phyloP scores from a whole-genome alignment of 1,284 basidiomycete species.

The Peniophora sp. region DNA sequence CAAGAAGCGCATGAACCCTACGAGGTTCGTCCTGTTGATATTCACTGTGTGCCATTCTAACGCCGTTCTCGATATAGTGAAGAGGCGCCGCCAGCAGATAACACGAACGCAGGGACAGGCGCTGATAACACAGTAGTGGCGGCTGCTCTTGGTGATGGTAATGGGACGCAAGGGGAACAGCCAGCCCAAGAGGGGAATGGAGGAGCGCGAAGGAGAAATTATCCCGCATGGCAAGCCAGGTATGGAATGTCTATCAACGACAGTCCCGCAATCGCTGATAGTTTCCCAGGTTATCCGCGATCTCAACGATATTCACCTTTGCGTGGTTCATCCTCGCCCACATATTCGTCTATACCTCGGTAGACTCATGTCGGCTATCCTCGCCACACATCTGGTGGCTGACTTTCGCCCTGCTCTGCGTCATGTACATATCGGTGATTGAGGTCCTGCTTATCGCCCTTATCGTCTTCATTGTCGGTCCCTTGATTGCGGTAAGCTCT shows the following conservation, averaged over 20 bases:
- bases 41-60: conserved; percentile 6
- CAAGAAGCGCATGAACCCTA: conserved; percentile 18
- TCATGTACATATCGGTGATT: conserved; percentile 67
- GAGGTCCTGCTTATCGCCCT: conserved; percentile 67
- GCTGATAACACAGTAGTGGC: no score
- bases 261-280: no score
- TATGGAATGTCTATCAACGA: background rate
- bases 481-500: conserved; percentile 61
- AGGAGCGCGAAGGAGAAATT: background rate
- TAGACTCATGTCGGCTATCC: conserved; percentile 58
- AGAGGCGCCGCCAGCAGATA: no score
- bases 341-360: conserved; percentile 66
- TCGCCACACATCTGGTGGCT: conserved; percentile 81
- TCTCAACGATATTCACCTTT: conserved; percentile 61
- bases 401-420: conserved; percentile 68
- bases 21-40: conserved; percentile 11
- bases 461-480: conserved; percentile 68
- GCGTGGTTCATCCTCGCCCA: conserved; percentile 76
- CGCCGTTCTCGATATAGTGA: background rate
- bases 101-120: no score
- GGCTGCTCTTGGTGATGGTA: no score
- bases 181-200: no score
- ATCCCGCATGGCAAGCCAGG: background rate
- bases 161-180: no score
- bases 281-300: conserved; percentile 43